These are phyloP conservation scores for Hericium coralloides DNA, from an alignment of 768 basidiomycete species.

Conservation along the genomic window DNA sequence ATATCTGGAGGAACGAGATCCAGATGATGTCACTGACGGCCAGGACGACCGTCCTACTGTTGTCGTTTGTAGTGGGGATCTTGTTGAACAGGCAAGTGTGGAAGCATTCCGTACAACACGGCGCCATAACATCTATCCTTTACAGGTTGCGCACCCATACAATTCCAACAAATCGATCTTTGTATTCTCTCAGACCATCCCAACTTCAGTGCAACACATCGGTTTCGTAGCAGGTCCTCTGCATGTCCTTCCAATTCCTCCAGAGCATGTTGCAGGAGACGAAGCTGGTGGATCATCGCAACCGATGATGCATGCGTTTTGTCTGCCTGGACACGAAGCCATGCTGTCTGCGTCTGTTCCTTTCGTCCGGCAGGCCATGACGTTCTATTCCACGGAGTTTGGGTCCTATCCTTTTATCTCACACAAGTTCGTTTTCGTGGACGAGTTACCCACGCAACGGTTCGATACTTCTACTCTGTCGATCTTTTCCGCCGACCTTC, in stretches of 20 bases:
- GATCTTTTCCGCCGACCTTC: slow-evolving; percentile 67
- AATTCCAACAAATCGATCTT: slow-evolving; percentile 94
- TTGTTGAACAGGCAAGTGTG: slow-evolving; percentile 74
- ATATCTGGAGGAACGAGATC: slow-evolving; percentile 58
- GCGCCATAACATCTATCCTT: slow-evolving; percentile 4
- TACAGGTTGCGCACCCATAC: slow-evolving; percentile 84
- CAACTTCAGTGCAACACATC: slow-evolving; percentile 94
- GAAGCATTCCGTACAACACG: background rate
- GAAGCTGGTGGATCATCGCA: slow-evolving; percentile 52
- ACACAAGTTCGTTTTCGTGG: slow-evolving; percentile 90
- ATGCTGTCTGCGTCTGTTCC: slow-evolving; percentile 61
- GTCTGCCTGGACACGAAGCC: slow-evolving; percentile 80
- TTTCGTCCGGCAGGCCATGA: slow-evolving; percentile 84
- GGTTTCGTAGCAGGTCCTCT: slow-evolving; percentile 96
- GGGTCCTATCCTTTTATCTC: slow-evolving; percentile 96
- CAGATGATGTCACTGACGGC: slow-evolving; percentile 36
- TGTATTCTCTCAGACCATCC: slow-evolving; percentile 76
- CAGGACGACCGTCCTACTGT: slow-evolving; percentile 66
- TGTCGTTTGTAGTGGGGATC: slow-evolving; percentile 90
- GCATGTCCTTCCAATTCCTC: slow-evolving; percentile 60
- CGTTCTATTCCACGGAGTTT: slow-evolving; percentile 83
- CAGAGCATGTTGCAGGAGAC: slow-evolving; percentile 53
- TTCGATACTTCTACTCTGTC: slow-evolving; percentile 83
- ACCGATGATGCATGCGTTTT: slow-evolving; percentile 84
- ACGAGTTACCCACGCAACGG: slow-evolving; percentile 73